Evolutionary conservation across 768 basidiomycete genomes (phyloP).

Genomic region (Mycena epipterygia): DNA sequence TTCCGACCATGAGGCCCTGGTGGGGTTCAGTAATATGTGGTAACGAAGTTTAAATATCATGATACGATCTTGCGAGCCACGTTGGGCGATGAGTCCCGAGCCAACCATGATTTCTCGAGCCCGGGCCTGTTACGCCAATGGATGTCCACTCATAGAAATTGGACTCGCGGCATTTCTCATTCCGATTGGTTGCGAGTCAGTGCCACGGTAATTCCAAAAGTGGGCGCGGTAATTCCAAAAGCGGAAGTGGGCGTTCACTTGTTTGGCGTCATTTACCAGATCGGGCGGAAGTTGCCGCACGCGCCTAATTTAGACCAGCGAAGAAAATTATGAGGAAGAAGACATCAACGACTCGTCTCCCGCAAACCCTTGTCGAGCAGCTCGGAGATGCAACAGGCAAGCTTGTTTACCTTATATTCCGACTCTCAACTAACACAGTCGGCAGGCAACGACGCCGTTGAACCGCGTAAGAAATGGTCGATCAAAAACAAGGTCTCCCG

Average conservation of each 20-base stretch:
- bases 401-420: background rate
- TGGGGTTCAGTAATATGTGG: no score
- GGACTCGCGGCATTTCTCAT: no score
- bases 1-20: no score
- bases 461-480: slow-evolving; percentile 36
- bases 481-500: slow-evolving; percentile 52
- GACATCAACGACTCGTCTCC: slow-evolving; percentile 56
- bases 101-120: no score
- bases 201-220: no score
- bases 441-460: slow-evolving; percentile 35
- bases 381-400: slow-evolving; percentile 40
- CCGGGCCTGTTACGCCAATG: no score
- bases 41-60: no score
- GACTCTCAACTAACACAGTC: background rate
- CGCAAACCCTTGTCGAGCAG: slow-evolving; percentile 49
- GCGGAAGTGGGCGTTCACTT: slow-evolving; percentile 21
- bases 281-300: background rate
- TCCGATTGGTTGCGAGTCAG: no score
- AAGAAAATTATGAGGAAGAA: slow-evolving; percentile 44
- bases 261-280: slow-evolving; percentile 9
- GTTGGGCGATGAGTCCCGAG: no score
- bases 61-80: no score
- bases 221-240: slow-evolving; percentile 23
- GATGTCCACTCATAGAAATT: background rate
- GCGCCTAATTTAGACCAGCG: slow-evolving; percentile 9